Conservation (phyloP, 108 stramenopile species). For the Aurantiochytrium sp. region DNA sequence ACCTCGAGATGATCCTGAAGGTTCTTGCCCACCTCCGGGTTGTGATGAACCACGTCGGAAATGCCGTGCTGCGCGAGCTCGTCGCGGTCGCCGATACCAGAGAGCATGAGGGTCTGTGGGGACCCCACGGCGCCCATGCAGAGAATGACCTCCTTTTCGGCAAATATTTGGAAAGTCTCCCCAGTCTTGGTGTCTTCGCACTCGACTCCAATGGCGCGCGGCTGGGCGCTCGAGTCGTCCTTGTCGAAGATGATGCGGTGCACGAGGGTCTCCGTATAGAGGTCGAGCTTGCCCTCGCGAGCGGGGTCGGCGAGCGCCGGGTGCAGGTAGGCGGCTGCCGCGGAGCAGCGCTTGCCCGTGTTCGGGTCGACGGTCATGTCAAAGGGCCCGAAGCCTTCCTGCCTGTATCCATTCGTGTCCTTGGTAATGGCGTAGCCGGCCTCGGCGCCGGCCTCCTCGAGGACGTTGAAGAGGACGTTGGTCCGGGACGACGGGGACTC, state of each 20-base stretch:
- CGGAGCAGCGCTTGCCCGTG: conserved; percentile 7
- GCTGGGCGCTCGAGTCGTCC: conserved; percentile 32
- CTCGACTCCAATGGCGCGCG: conserved; percentile 49
- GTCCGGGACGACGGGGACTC: neutral
- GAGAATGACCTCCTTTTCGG: conserved; percentile 40
- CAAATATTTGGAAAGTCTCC: conserved; percentile 34
- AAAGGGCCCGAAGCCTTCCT: conserved; percentile 44
- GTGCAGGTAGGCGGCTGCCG: conserved; percentile 9
- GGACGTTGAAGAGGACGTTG: conserved; percentile 42
- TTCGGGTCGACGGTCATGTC: conserved; percentile 26
- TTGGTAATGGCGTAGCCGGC: conserved; percentile 44
- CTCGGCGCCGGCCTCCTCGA: conserved; percentile 43
- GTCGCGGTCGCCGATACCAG: conserved; percentile 40
- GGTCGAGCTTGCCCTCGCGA: conserved; percentile 45
- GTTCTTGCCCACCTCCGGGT: conserved; percentile 48
- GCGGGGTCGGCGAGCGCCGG: neutral
- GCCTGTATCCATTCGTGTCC: conserved; percentile 45
- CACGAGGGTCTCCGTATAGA: conserved; percentile 49
- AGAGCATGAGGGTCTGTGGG: conserved; percentile 46
- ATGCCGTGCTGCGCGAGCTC: conserved; percentile 36
- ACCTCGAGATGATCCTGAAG: conserved; percentile 47
- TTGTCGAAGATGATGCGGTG: conserved; percentile 39
- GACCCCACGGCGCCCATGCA: conserved; percentile 42
- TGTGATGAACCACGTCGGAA: conserved; percentile 26
- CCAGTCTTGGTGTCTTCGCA: conserved; percentile 32